These are phyloP conservation scores for Petunia secreta DNA, from an alignment of 257 asterid species.

Conservation along the genomic window DNA sequence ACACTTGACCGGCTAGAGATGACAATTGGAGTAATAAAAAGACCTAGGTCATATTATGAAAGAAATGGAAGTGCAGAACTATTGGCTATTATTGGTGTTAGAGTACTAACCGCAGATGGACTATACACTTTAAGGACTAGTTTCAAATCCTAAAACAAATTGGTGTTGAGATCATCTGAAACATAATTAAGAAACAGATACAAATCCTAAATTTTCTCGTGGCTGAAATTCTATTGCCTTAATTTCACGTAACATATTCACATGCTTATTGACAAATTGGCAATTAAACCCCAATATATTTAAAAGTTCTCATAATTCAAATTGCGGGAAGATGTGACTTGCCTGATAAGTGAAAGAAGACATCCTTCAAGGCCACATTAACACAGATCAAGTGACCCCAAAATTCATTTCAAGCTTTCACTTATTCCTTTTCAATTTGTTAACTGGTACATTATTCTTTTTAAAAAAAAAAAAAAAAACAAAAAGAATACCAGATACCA, in stretches of 20 bases:
- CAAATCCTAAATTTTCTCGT: too few relatives aligned
- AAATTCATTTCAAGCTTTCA: background rate
- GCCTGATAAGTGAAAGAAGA: background rate
- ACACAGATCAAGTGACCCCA: background rate
- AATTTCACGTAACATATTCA: too few relatives aligned
- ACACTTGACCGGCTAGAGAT: too few relatives aligned
- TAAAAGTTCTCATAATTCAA: too few relatives aligned
- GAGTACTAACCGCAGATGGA: background rate
- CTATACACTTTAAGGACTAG: background rate
- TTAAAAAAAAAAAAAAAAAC: too few relatives aligned
- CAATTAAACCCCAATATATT: too few relatives aligned
- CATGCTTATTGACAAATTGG: too few relatives aligned
- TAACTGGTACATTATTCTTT: background rate
- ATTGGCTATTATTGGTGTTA: background rate
- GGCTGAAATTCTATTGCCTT: too few relatives aligned
- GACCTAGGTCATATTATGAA: background rate
- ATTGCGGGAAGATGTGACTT: background rate
- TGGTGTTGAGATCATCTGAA: background rate
- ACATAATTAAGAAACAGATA: background rate
- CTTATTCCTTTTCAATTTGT: background rate
- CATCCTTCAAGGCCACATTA: background rate
- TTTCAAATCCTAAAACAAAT: background rate
- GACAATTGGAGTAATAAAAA: background rate
- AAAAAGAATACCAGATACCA: background rate
- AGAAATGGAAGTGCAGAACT: background rate